Base-by-base conservation (phyloP, 352 stramenopile species). In the Discostella stelligera region DNA sequence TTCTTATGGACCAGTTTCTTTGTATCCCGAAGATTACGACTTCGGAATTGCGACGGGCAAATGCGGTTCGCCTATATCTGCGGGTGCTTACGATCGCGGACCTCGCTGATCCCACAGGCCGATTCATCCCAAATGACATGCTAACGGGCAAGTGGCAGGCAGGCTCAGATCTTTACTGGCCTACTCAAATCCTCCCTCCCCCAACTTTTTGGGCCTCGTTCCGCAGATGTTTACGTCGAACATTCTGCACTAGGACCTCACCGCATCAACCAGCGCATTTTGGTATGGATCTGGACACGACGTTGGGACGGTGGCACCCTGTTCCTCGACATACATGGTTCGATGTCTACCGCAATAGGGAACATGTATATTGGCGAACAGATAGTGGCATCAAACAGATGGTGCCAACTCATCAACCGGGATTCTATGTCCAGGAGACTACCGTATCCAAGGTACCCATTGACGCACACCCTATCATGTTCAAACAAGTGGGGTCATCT, bases 131-230 rank as follows among this genome's bases (percentile, higher is more conserved):
- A 2, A 3, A 37, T 2, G 41, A 11, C 0, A 56, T 66, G 20
- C 16, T 54, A n/a, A 52, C 3, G 6, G 59, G 44, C 2, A 14
- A 54, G 3, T 66, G 59, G 59, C 18, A 44, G 55, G 41, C 59
- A 44, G 59, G 59, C 0, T 56, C 59, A 2, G 44, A 55, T 25
- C 37, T 66, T 7, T 10, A 41, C 3, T 66, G 58, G 58, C 58
- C 58, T 2, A 0, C 2, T 2, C 16, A 20, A 20, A 0, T 11
- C 0, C 6, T 13, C 0, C 41, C 25, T 1, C 39, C 5, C 27
- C 27, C 27, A 32, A 32, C 2, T 2, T 32, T 32, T 32, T 32
- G 27, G 27, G 27, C 27, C 27, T 6, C 27, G 5, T 32, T 32
- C 5, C 27, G 27, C 27, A 2, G 27, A 32, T 32, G 27, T 32